Conservation (phyloP, 352 stramenopile species). For the Phytophthora sp. region DNA sequence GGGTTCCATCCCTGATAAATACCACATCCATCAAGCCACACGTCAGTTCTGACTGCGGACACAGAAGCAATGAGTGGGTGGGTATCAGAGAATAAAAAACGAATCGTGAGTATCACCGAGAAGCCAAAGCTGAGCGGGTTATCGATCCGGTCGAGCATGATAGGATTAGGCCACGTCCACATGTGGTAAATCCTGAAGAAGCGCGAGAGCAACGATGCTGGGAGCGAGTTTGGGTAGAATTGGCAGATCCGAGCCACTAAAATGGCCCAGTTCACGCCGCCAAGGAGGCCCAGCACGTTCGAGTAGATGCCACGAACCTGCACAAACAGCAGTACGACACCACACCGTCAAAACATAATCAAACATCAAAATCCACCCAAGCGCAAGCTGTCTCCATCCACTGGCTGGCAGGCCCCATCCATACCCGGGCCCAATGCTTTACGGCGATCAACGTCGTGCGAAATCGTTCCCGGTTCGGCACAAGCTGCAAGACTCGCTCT, state of each 20-base stretch:
- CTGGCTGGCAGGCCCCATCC: too few species aligned
- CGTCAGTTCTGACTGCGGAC: constrained; percentile 12
- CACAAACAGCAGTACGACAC: not conserved
- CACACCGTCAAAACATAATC: too few species aligned
- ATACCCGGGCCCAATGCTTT: constrained; percentile 90
- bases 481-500: constrained; percentile 93
- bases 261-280: constrained; percentile 99
- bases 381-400: too few species aligned
- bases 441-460: constrained; percentile 91
- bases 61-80: too few species aligned
- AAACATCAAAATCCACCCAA: constrained; percentile 11
- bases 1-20: constrained; percentile 89
- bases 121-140: constrained; percentile 65
- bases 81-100: not conserved
- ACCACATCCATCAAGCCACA: constrained; percentile 14
- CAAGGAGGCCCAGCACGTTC: constrained; percentile 99
- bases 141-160: constrained; percentile 78
- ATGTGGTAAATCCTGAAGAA: constrained; percentile 97
- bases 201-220: constrained; percentile 87
- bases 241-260: constrained; percentile 96
- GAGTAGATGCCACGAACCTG: constrained; percentile 96
- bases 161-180: constrained; percentile 97
- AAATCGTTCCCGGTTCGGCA: constrained; percentile 88
- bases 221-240: constrained; percentile 86
- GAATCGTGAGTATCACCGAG: constrained; percentile 54